Base-by-base conservation (phyloP, 164 flowering plant genomes). In the Vitis rotundifolia region DNA sequence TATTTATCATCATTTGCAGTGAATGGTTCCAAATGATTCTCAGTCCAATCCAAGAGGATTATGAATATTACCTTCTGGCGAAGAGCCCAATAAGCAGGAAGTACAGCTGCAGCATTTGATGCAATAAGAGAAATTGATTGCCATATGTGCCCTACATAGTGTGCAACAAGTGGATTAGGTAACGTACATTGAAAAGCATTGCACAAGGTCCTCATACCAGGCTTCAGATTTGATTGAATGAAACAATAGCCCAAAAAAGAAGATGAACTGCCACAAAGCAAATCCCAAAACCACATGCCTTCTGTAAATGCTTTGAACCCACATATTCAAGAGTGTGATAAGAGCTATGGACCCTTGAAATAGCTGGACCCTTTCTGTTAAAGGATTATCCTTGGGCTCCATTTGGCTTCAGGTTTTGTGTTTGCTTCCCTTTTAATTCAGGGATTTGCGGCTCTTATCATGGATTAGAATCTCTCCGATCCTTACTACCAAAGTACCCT, bases 21-120 rank as follows among this genome's bases (percentile, higher is more conserved):
- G 37, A 59, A 8, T 19, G 37, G 22, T 26, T 9, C 11, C 28
- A 16, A 57, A n/a, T 15, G 7, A 10, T 67, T 55, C 37, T 13
- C 9, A 22, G 49, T 18, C 26, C 29, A 58, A 55, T 29, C 52
- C 15, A 64, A 26, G 47, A 16, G 2, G 58, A 63, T 3, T 16
- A 59, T 62, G 54, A 74, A 52, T 3, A 57, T 62, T 77, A 89
- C 99, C 97, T 83, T 92, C 70, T 88, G 83, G 16, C 89, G 81
- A 22, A 95, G 91, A 51, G 99, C 84, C 93, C 92, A 87, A 79
- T 74, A 88, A 63, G 98, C 97, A 67, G 99, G 99, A 68, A 95
- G 80, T 53, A 91, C 48, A 37, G 98, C 97, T 64, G 98, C 99
- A 77, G 86, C 94, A 86, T 95, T 95, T 75, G 99, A 92, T 72